These are phyloP conservation scores for Filobasidium floriforme DNA, from an alignment of 768 basidiomycete genomes.

Conservation along the genomic window DNA sequence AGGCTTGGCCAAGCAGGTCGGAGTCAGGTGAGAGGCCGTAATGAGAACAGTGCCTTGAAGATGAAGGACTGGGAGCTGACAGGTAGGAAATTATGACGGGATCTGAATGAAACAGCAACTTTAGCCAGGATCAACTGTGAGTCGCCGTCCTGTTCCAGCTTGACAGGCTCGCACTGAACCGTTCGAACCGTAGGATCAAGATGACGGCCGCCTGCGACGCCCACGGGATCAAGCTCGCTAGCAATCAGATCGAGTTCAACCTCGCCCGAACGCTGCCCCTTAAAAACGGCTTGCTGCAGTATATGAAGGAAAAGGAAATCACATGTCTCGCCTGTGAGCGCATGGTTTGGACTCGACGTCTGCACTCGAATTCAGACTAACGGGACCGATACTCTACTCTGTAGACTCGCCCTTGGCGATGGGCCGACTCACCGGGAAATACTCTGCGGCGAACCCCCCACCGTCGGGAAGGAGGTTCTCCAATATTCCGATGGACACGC, in stretches of 20 bases:
- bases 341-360: background rate
- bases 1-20: constrained; percentile 39
- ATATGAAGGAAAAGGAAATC: constrained; percentile 41
- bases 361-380: background rate
- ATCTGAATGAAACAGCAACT: constrained; percentile 29
- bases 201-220: constrained; percentile 33
- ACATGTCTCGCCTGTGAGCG: constrained; percentile 40
- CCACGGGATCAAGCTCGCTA: constrained; percentile 38
- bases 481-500: constrained; percentile 36
- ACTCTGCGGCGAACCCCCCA: constrained; percentile 36
- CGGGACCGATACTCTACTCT: background rate
- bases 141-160: constrained; percentile 11
- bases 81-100: background rate
- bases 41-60: no score
- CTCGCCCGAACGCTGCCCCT: constrained; percentile 38
- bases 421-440: constrained; percentile 45
- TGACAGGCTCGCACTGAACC: constrained; percentile 4
- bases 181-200: constrained; percentile 26
- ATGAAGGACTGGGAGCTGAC: background rate
- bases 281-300: constrained; percentile 37
- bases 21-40: constrained; percentile 24
- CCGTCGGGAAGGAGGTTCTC: constrained; percentile 34
- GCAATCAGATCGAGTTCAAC: constrained; percentile 44
- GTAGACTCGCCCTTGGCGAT: constrained; percentile 44
- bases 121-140: constrained; percentile 38